Percentiles rank a stretch among this genome's conserved stretches.
Evolutionary conservation across 768 basidiomycete genomes (phyloP).

Genomic region (Amanita brunnescens): DNA sequence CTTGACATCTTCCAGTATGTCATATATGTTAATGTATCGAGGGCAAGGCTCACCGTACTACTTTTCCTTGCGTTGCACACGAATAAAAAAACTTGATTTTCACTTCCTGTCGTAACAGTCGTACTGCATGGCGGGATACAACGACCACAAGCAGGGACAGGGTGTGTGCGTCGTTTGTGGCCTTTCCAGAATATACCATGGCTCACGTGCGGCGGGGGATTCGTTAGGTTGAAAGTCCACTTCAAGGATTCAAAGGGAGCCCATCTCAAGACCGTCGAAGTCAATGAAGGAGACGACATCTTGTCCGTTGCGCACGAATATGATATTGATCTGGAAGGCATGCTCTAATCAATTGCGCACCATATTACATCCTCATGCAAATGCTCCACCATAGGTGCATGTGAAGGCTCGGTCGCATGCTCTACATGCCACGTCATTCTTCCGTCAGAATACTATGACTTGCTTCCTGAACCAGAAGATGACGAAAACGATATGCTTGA

Average conservation of each 20-base stretch:
- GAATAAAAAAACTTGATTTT: not conserved
- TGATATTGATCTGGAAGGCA: constrained; percentile 94
- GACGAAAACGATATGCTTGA: constrained; percentile 99
- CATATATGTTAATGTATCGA: not conserved
- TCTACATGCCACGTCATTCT: constrained; percentile 97
- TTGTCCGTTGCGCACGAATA: constrained; percentile 89
- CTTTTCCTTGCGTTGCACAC: not conserved
- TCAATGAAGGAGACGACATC: constrained; percentile 89
- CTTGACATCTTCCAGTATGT: constrained; percentile 2
- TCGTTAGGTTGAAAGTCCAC: constrained; percentile 73
- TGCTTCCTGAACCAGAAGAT: constrained; percentile 87
- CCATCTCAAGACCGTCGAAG: constrained; percentile 82
- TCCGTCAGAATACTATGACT: constrained; percentile 71
- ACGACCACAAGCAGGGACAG: constrained; percentile 19
- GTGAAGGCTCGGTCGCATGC: constrained; percentile 94
- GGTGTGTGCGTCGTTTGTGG: constrained; percentile 14
- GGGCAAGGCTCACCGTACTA: not conserved
- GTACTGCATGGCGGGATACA: constrained; percentile 15
- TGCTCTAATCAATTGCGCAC: constrained; percentile 13
- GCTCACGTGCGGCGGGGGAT: constrained; percentile 1
- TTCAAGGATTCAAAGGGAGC: constrained; percentile 86
- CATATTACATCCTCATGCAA: not conserved
- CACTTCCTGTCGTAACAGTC: constrained; percentile 1
- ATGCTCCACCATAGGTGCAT: constrained; percentile 57
- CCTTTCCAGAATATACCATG: not conserved